Evolutionary conservation across 1,284 basidiomycete species (phyloP).

Genomic region (Fereydounia khargensis): DNA sequence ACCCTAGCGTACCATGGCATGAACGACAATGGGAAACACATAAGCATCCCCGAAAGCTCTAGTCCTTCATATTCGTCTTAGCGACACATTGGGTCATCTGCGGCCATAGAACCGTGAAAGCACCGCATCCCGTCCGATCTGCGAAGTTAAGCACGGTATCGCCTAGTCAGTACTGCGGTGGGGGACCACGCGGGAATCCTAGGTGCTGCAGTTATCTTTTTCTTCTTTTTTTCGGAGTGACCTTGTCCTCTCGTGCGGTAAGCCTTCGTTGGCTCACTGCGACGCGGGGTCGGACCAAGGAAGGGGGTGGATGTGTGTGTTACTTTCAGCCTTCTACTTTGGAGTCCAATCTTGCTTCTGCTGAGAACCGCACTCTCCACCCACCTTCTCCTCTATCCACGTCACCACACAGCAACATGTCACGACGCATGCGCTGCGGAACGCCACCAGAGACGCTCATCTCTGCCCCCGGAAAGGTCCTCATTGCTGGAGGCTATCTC

Average conservation of each 20-base stretch:
- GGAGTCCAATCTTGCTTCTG: neutral
- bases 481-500: constrained; percentile 63
- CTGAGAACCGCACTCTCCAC: neutral
- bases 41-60: too few species aligned
- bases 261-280: too few species aligned
- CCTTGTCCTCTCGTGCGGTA: too few species aligned
- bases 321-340: neutral
- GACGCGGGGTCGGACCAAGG: too few species aligned
- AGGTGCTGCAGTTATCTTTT: constrained; percentile 69
- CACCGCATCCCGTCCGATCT: constrained; percentile 78
- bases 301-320: too few species aligned
- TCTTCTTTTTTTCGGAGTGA: too few species aligned
- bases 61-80: too few species aligned
- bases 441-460: constrained; percentile 62
- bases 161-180: constrained; percentile 79
- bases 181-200: constrained; percentile 80
- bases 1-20: too few species aligned
- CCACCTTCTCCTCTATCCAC: too few species aligned
- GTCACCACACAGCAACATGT: constrained; percentile 5
- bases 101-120: constrained; percentile 76
- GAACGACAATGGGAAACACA: too few species aligned
- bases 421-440: neutral
- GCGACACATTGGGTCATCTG: too few species aligned
- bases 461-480: constrained; percentile 91
- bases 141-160: constrained; percentile 76